These are phyloP conservation scores for Fusarium sublunatum DNA, from an alignment of 2,329 filamentous ascomycete genomes.

Conservation along the genomic window DNA sequence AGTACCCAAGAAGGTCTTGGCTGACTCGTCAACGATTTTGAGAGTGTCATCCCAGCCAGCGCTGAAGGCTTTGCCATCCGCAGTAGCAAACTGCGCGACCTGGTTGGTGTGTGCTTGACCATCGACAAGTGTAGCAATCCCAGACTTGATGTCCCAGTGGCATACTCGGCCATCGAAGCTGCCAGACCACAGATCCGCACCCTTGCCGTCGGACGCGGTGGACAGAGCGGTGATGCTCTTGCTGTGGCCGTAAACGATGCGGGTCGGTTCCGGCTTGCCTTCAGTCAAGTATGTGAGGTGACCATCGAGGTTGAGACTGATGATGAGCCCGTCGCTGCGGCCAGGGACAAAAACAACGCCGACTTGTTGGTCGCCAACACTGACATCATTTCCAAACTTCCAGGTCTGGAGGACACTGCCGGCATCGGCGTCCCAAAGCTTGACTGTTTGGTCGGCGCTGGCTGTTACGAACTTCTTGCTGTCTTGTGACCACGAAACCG, in stretches of 20 bases:
- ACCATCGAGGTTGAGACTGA: constrained; percentile 88
- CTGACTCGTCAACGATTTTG: constrained; percentile 78
- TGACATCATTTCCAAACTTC: constrained; percentile 83
- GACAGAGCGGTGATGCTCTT: constrained; percentile 85
- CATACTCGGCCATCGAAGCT: constrained; percentile 91
- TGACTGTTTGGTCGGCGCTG: constrained; percentile 93
- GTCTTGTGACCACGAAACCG: constrained; percentile 89
- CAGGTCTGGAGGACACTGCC: constrained; percentile 83
- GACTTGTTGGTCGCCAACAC: constrained; percentile 87
- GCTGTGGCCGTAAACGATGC: constrained; percentile 86
- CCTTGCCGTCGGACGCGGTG: constrained; percentile 59
- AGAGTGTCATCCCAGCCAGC: constrained; percentile 96
- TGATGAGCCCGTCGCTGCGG: constrained; percentile 85
- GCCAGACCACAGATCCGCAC: constrained; percentile 82
- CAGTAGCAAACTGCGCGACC: constrained; percentile 77
- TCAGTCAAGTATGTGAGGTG: constrained; percentile 89
- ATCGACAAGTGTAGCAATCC: constrained; percentile 76
- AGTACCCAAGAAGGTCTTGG: constrained; percentile 79
- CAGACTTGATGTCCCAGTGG: constrained; percentile 81
- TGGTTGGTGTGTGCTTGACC: constrained; percentile 88
- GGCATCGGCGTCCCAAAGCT: constrained; percentile 89
- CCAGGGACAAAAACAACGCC: constrained; percentile 91
- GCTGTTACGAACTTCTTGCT: constrained; percentile 89
- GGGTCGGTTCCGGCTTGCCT: constrained; percentile 74
- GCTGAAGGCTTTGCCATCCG: constrained; percentile 76